A percentile compares a stretch with the other conserved stretches of the same genome.
Evolutionary conservation across 331 rosid genomes (phyloP).

Genomic region (Acacia pycnantha): DNA sequence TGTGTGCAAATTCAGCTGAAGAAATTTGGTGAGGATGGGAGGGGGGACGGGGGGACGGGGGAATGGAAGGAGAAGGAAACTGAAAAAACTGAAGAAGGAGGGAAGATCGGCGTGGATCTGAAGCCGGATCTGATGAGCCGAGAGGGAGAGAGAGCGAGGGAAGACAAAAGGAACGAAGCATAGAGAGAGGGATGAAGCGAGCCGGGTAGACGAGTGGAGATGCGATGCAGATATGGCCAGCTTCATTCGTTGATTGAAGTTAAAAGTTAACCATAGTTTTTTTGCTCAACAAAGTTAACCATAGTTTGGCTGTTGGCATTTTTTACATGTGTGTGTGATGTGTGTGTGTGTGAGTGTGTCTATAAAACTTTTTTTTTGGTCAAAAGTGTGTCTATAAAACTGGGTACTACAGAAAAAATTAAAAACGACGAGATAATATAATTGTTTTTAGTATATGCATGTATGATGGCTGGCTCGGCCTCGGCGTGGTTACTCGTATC

Average conservation of each 20-base stretch:
- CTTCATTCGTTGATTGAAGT: background rate
- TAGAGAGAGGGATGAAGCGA: background rate
- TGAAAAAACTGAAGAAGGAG: conserved; percentile 23
- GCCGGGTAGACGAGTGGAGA: conserved; percentile 22
- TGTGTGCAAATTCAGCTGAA: background rate
- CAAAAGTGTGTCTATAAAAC: too few species aligned
- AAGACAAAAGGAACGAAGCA: background rate
- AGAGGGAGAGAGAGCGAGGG: conserved; percentile 7
- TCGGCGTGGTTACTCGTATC: too few species aligned
- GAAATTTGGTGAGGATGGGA: background rate
- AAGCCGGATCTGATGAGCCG: conserved; percentile 42
- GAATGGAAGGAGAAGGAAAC: conserved; percentile 35
- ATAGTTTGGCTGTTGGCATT: background rate
- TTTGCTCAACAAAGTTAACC: too few species aligned
- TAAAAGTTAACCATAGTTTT: background rate
- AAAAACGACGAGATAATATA: too few species aligned
- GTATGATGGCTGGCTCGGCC: too few species aligned
- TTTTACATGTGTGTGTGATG: background rate
- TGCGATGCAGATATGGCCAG: background rate
- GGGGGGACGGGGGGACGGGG: background rate
- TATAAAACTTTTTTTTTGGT: too few species aligned
- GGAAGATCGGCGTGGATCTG: conserved; percentile 63
- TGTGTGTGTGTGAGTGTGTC: background rate
- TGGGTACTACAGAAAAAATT: too few species aligned
- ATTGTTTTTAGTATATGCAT: too few species aligned